Evolutionary conservation across 2,329 filamentous ascomycete species (phyloP).

Genomic region (Fusarium poae): DNA sequence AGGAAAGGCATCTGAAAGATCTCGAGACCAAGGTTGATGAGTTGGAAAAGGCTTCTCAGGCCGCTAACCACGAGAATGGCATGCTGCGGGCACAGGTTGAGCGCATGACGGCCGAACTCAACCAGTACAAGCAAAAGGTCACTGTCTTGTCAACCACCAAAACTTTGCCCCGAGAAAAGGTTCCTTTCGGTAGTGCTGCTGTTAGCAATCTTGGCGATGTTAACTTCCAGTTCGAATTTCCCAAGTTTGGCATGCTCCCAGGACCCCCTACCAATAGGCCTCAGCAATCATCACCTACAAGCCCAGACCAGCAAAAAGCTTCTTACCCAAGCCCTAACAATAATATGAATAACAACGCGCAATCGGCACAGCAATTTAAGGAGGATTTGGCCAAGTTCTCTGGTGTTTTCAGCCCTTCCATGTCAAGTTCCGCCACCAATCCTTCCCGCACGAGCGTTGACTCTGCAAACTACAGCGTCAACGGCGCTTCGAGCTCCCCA

Average conservation of each 20-base stretch:
- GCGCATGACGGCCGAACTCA: conserved; percentile 84
- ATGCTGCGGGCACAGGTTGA: conserved; percentile 89
- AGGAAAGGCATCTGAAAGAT: conserved; percentile 90
- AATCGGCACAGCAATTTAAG: conserved; percentile 54
- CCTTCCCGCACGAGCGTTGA: conserved; percentile 66
- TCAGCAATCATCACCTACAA: conserved; percentile 51
- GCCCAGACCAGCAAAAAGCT: conserved; percentile 47
- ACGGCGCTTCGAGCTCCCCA: conserved; percentile 72
- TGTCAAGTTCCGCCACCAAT: conserved; percentile 60
- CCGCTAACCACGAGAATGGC: conserved; percentile 86
- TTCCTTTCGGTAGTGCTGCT: conserved; percentile 60
- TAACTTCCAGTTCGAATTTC: conserved; percentile 96
- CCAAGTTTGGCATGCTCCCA: conserved; percentile 85
- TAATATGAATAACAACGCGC: conserved; percentile 48
- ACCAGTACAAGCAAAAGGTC: conserved; percentile 90
- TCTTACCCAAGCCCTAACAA: conserved; percentile 48
- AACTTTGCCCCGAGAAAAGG: conserved; percentile 57
- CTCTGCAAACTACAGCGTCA: conserved; percentile 61
- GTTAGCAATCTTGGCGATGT: conserved; percentile 76
- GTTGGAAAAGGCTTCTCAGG: conserved; percentile 84
- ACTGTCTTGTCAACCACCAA: conserved; percentile 65
- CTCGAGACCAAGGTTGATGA: conserved; percentile 83
- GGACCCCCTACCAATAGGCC: conserved; percentile 56
- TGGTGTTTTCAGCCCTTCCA: conserved; percentile 70
- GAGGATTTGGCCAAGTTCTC: conserved; percentile 68